These are phyloP conservation scores for Vaccinium macrocarpon DNA, from an alignment of 148 eudicot species.

Conservation along the genomic window DNA sequence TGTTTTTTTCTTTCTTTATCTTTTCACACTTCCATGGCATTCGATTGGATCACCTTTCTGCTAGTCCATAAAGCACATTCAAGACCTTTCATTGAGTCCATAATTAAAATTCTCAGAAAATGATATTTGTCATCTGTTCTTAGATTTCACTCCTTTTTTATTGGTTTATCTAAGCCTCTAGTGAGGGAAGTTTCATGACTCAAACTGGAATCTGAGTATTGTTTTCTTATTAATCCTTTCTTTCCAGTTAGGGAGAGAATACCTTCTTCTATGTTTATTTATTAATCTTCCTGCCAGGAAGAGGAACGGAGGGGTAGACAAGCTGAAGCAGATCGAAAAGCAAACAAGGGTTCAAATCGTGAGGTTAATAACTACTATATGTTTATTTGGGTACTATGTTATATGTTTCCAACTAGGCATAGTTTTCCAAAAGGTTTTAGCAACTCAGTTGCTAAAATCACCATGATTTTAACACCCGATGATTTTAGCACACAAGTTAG, in stretches of 20 bases:
- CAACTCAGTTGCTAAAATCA: no score
- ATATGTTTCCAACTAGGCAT: not conserved
- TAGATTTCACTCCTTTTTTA: not conserved
- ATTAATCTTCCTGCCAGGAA: constrained; percentile 36
- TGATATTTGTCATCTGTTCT: not conserved
- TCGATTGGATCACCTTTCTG: not conserved
- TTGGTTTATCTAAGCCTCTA: not conserved
- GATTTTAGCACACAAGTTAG: no score
- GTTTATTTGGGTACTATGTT: not conserved
- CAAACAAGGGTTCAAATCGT: constrained; percentile 19
- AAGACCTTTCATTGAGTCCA: not conserved
- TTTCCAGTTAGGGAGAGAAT: not conserved
- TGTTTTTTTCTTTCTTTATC: not conserved
- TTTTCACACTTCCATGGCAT: not conserved
- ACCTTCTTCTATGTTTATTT: not conserved
- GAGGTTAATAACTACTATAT: constrained; percentile 22
- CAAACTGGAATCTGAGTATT: not conserved
- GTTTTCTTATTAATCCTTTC: not conserved
- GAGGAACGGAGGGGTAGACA: constrained; percentile 59
- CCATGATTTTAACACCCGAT: no score
- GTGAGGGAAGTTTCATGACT: not conserved
- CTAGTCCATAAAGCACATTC: not conserved
- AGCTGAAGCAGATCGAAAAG: constrained; percentile 24
- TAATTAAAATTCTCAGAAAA: not conserved
- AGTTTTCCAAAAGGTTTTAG: no score